These are phyloP conservation scores for Dictyostelium intermedium DNA, from an alignment of 78 protist species.

Conservation along the genomic window DNA sequence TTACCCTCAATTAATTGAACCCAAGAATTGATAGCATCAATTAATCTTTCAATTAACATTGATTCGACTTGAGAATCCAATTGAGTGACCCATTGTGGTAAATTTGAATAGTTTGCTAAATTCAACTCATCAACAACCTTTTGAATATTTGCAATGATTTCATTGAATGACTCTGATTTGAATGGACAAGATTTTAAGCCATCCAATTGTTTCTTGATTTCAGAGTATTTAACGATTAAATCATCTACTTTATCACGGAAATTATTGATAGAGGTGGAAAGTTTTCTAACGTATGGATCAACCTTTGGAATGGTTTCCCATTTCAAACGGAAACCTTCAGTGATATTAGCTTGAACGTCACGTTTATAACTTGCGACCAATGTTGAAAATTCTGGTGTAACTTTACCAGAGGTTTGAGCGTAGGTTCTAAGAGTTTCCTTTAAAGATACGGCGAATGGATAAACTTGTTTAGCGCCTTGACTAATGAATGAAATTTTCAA, in stretches of 20 bases:
- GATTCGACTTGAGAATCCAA: constrained; percentile 74
- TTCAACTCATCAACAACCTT: constrained; percentile 87
- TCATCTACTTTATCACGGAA: constrained; percentile 85
- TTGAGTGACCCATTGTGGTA: constrained; percentile 85
- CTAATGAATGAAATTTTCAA: constrained; percentile 58
- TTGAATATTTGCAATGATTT: constrained; percentile 70
- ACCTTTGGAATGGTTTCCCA: constrained; percentile 74
- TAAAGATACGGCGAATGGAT: constrained; percentile 89
- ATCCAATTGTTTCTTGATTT: constrained; percentile 32
- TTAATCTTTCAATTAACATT: constrained; percentile 75
- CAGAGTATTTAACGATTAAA: constrained; percentile 4
- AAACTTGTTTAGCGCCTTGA: constrained; percentile 76
- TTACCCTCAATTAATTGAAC: constrained; percentile 55
- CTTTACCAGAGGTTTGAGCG: constrained; percentile 57
- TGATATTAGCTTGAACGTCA: constrained; percentile 77
- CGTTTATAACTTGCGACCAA: constrained; percentile 85
- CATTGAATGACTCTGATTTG: constrained; percentile 47
- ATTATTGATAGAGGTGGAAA: constrained; percentile 40
- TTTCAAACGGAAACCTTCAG: constrained; percentile 78
- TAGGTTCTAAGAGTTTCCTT: constrained; percentile 84
- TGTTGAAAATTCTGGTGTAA: constrained; percentile 40
- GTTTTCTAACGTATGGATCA: constrained; percentile 72
- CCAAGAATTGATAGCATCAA: constrained; percentile 80
- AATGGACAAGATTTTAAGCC: constrained; percentile 22
- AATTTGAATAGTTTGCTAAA: constrained; percentile 75